Base-by-base conservation (phyloP, 2,329 filamentous ascomycete species). In the Cercospora zeina region DNA sequence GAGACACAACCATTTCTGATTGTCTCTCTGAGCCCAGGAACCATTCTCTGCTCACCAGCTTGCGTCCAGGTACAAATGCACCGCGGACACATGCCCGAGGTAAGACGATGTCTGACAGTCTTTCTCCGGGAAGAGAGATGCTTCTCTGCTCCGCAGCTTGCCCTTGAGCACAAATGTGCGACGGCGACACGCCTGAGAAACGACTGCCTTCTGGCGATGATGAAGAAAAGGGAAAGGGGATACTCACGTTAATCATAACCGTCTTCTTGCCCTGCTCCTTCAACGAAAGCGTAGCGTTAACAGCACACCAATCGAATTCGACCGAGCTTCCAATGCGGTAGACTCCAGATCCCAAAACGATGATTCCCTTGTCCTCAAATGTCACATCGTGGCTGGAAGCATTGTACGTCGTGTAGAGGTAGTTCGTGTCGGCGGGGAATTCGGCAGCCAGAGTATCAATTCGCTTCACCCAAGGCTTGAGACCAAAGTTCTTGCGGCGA, bases 301-400 rank as follows among this genome's bases (percentile, higher is more conserved):
- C 92, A 67, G 93, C 92, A 76, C 93, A 97, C 93, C 93, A 97
- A 79, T 99, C 93, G 75, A 99, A 99, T 78, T 99, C 95, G 57
- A 99, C 95, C 6, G 93, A 97, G 79, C 89, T 93, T 73, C 95
- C 95, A 75, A 97, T 99, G 75, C 95, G 87, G 84, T 99, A 99
- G 21, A 97, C 95, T 78, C 95, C 95, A 74, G 89, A 93, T 64
- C 95, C 95, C 13, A 99, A 86, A 62, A 97, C 89, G 60, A 99
- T 80, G 50, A 88, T 90, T 66, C 93, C 93, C 70, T 96, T 89
- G 75, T 97, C 93, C 68, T 97, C 89, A 68, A 99, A 97, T 13
- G 86, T 89, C 54, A 97, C 90, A 77, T 97, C 95, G 79, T 97
- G 93, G 14, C 90, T 88, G 14, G 90, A 90, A 61, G 93, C 95